Evolutionary conservation across 202 grass and related monocot species (phyloP).

Genomic region (Elaeis oleifera): DNA sequence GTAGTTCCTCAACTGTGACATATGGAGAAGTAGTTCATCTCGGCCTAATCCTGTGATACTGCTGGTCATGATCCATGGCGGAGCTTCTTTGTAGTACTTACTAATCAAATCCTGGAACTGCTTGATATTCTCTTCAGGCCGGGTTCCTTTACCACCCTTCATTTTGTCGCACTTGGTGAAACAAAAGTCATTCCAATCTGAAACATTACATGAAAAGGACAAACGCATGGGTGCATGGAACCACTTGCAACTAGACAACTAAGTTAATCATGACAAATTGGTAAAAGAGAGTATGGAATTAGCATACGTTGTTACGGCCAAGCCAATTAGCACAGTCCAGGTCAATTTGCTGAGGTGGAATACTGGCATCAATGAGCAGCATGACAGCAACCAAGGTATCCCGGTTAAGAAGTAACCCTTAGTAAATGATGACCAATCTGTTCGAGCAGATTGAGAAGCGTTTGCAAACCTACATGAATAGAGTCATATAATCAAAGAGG

Average conservation of each 20-base stretch:
- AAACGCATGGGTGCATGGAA: not conserved
- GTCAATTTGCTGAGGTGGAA: constrained; percentile 79
- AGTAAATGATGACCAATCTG: constrained; percentile 91
- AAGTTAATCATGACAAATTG: no score
- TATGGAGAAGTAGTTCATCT: constrained; percentile 59
- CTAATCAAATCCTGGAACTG: constrained; percentile 75
- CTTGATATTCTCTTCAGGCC: constrained; percentile 77
- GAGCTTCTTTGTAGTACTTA: constrained; percentile 54
- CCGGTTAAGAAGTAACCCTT: constrained; percentile 92
- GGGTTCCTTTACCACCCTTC: constrained; percentile 61
- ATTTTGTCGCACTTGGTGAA: constrained; percentile 98
- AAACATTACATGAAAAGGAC: constrained; percentile 11
- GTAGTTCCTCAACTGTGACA: constrained; percentile 85
- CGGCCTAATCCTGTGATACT: constrained; percentile 64
- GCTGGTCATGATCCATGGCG: constrained; percentile 96
- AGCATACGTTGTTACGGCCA: constrained; percentile 81
- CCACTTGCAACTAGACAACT: no score
- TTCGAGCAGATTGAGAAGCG: constrained; percentile 60
- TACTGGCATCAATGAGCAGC: constrained; percentile 81
- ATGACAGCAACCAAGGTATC: constrained; percentile 67
- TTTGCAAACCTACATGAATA: constrained; percentile 63
- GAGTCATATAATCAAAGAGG: constrained; percentile 1
- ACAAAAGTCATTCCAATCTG: constrained; percentile 91
- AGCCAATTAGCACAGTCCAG: constrained; percentile 98
- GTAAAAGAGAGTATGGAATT: not conserved